These are phyloP conservation scores for Lithohypha guttulata DNA, from an alignment of 2,329 filamentous ascomycete species.

Conservation along the genomic window DNA sequence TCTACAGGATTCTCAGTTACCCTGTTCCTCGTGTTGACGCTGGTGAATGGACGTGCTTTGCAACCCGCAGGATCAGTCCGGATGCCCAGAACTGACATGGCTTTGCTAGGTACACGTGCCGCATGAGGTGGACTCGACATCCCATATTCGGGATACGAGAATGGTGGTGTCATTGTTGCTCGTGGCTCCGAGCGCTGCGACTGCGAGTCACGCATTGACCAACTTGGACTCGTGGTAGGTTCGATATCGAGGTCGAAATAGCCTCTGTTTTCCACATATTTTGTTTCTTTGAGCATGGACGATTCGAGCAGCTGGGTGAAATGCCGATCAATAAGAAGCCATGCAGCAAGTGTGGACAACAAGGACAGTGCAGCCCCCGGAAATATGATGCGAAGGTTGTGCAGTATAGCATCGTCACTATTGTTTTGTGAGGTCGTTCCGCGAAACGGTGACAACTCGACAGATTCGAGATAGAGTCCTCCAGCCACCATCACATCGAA, in stretches of 20 bases:
- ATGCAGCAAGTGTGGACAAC: conserved; percentile 16
- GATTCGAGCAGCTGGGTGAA: conserved; percentile 4
- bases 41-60: background rate
- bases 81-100: conserved; percentile 16
- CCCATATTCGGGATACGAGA: too few relatives aligned
- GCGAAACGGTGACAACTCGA: conserved; percentile 6
- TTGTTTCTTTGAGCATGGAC: too few relatives aligned
- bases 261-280: too few relatives aligned
- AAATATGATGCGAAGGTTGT: conserved; percentile 14
- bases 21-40: background rate
- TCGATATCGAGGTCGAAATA: too few relatives aligned
- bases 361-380: conserved; percentile 9
- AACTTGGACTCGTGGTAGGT: too few relatives aligned
- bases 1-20: background rate
- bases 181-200: background rate
- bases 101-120: conserved; percentile 15
- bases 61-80: conserved; percentile 1
- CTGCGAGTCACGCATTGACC: too few relatives aligned
- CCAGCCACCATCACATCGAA: conserved; percentile 13
- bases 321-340: conserved; percentile 18
- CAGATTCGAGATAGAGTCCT: conserved; percentile 13
- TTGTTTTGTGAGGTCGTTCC: conserved; percentile 5
- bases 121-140: conserved; percentile 2
- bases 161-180: background rate
- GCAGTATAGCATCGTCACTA: conserved; percentile 10